Evolutionary conservation across 306 rosid genomes (phyloP).

Genomic region (Datisca glomerata): DNA sequence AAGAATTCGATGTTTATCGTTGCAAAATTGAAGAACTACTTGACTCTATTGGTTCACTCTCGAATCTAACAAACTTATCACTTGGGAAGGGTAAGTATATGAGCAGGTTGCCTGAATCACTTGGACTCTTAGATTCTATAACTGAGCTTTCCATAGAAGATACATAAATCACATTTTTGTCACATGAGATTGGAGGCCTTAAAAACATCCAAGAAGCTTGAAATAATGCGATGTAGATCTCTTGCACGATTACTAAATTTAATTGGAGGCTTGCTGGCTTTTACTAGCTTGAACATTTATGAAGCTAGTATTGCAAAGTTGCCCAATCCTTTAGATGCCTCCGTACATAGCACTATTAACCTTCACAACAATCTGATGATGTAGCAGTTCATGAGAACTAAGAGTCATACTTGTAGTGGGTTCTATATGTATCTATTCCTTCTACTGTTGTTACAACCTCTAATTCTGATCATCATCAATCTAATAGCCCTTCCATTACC

Average conservation of each 20-base stretch:
- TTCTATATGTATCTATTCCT: constrained; percentile 14
- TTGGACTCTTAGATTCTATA: constrained; percentile 25
- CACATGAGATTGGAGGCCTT: constrained; percentile 39
- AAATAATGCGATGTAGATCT: constrained; percentile 29
- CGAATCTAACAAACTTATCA: constrained; percentile 21
- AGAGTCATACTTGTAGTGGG: constrained; percentile 41
- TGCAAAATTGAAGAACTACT: constrained; percentile 39
- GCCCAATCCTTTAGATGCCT: constrained; percentile 31
- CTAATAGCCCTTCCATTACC: constrained; percentile 5
- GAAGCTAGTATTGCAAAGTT: constrained; percentile 28
- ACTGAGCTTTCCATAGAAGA: constrained; percentile 32
- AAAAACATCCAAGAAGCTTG: constrained; percentile 36
- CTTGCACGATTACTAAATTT: constrained; percentile 45
- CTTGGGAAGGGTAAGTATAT: constrained; percentile 23
- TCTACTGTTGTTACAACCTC: constrained; percentile 1
- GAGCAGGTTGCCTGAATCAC: constrained; percentile 25
- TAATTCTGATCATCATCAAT: constrained; percentile 3
- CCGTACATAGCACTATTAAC: constrained; percentile 2
- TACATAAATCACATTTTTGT: constrained; percentile 34
- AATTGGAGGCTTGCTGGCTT: constrained; percentile 27
- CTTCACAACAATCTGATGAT: too few species aligned
- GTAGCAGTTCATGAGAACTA: too few species aligned
- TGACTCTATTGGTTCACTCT: constrained; percentile 32
- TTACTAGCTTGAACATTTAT: constrained; percentile 23
- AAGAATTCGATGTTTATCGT: constrained; percentile 7